A percentile compares a stretch with the other conserved stretches of the same genome.
phyloP scores from a whole-genome alignment of 2,329 filamentous ascomycete genomes.

The Tympanopsis confertula region DNA sequence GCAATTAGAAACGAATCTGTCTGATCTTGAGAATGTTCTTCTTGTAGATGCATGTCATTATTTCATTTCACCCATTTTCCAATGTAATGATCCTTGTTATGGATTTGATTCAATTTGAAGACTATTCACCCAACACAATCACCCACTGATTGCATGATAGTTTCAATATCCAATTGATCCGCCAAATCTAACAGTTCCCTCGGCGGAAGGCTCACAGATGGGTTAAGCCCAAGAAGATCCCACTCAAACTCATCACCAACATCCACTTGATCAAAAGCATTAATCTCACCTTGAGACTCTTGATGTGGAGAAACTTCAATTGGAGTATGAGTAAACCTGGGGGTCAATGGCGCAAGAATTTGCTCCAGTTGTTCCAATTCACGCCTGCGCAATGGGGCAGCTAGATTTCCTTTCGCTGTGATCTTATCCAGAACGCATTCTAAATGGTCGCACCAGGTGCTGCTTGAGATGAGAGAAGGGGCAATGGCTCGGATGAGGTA shows the following conservation, averaged over 20 bases:
- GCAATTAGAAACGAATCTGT: too few relatives aligned
- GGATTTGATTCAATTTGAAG: too few relatives aligned
- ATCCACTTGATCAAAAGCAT: slow-evolving; percentile 4
- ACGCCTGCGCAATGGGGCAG: slow-evolving; percentile 21
- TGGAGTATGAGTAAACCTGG: slow-evolving; percentile 6
- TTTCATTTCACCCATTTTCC: too few relatives aligned
- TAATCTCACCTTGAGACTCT: slow-evolving; percentile 4
- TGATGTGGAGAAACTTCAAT: slow-evolving; percentile 5
- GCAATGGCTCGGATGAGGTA: slow-evolving; percentile 17
- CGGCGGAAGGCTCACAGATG: slow-evolving; percentile 17
- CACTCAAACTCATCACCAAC: slow-evolving; percentile 8
- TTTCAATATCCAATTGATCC: slow-evolving; percentile 14
- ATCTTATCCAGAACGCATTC: slow-evolving; percentile 22
- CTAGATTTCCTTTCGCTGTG: slow-evolving; percentile 21
- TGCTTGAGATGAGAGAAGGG: slow-evolving; percentile 19
- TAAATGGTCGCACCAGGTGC: slow-evolving; percentile 21
- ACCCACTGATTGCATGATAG: too few relatives aligned
- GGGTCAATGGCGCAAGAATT: slow-evolving; percentile 20
- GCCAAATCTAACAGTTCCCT: slow-evolving; percentile 16
- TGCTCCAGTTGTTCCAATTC: slow-evolving; percentile 24
- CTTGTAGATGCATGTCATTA: too few relatives aligned
- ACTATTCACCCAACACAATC: too few relatives aligned
- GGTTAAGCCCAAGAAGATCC: slow-evolving; percentile 17
- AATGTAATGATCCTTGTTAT: too few relatives aligned
- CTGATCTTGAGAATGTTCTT: too few relatives aligned